phyloP scores from a whole-genome alignment of 1,284 basidiomycete genomes.

The Clitocybe nebularis region DNA sequence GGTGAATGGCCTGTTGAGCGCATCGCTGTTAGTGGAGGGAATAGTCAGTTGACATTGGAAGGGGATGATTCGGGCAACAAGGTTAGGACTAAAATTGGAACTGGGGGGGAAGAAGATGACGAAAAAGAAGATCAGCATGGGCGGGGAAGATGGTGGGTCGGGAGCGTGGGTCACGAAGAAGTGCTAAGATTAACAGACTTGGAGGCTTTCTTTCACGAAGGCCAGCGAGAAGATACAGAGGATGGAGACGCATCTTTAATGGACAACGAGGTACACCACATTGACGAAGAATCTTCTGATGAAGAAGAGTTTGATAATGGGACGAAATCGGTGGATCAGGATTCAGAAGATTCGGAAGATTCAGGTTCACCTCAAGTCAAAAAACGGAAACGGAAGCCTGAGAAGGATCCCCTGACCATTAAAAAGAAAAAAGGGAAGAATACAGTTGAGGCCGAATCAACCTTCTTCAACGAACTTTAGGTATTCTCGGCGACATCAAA shows the following conservation, averaged over 20 bases:
- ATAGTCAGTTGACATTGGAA: slow-evolving; percentile 25
- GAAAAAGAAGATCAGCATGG: slow-evolving; percentile 39
- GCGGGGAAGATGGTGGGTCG: slow-evolving; percentile 66
- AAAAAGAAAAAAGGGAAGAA: slow-evolving; percentile 59
- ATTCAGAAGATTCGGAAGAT: slow-evolving; percentile 37
- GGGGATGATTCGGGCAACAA: slow-evolving; percentile 35
- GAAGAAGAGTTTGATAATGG: slow-evolving; percentile 21
- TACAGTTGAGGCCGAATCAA: slow-evolving; percentile 32
- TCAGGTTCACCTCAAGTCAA: slow-evolving; percentile 34
- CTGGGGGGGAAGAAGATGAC: slow-evolving; percentile 10
- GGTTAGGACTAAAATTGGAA: slow-evolving; percentile 18
- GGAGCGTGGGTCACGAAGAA: slow-evolving; percentile 93
- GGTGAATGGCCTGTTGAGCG: slow-evolving; percentile 90
- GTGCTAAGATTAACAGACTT: slow-evolving; percentile 83
- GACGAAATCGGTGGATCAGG: slow-evolving; percentile 18
- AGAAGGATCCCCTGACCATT: slow-evolving; percentile 41
- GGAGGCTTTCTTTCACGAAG: slow-evolving; percentile 48
- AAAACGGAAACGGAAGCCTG: slow-evolving; percentile 57
- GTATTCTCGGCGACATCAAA: too few relatives aligned
- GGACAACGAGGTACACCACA: slow-evolving; percentile 16
- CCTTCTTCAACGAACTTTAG: slow-evolving; percentile 69
- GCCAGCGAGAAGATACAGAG: slow-evolving; percentile 29
- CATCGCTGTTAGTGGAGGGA: slow-evolving; percentile 55
- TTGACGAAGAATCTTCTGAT: slow-evolving; percentile 19
- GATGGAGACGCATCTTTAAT: slow-evolving; percentile 25